Percentiles rank a stretch among this genome's conserved stretches.
Evolutionary conservation across 2,329 filamentous ascomycete species (phyloP).

Genomic region (Trichophyton schoenleinii): DNA sequence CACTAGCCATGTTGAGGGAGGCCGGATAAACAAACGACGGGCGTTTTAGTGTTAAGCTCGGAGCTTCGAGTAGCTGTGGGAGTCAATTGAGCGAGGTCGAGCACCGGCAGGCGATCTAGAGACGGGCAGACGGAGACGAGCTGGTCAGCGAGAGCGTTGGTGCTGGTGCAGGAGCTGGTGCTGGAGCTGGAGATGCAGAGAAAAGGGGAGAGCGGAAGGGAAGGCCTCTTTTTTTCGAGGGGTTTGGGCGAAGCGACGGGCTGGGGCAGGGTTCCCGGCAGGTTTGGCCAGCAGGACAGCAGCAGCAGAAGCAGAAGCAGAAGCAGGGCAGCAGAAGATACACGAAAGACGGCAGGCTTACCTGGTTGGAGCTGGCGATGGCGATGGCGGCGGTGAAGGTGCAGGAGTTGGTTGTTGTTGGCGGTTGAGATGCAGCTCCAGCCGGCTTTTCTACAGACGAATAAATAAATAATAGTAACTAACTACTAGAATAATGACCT

Average conservation of each 20-base stretch:
- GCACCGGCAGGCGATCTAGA: neutral
- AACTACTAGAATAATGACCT: too few species aligned
- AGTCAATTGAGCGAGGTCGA: neutral
- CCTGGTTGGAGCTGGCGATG: neutral
- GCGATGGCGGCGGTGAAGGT: neutral
- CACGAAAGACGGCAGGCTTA: neutral
- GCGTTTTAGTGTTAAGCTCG: neutral
- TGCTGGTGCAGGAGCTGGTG: neutral
- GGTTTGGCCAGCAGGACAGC: neutral
- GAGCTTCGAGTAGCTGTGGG: neutral
- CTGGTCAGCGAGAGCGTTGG: neutral
- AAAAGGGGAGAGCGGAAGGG: too few species aligned
- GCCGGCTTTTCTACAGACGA: too few species aligned
- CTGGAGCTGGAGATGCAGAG: neutral
- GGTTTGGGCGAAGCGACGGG: neutral
- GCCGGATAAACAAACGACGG: neutral
- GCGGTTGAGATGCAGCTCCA: too few species aligned
- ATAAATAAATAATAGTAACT: too few species aligned
- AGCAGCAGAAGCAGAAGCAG: neutral
- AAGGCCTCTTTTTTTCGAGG: neutral
- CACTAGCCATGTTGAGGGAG: slow-evolving; percentile 46
- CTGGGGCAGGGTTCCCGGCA: neutral
- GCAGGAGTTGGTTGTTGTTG: too few species aligned
- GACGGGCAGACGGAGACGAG: neutral
- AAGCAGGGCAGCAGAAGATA: neutral